These are phyloP conservation scores for Cardiospermum halicacabum DNA, from an alignment of 345 rosid genomes.

Conservation along the genomic window DNA sequence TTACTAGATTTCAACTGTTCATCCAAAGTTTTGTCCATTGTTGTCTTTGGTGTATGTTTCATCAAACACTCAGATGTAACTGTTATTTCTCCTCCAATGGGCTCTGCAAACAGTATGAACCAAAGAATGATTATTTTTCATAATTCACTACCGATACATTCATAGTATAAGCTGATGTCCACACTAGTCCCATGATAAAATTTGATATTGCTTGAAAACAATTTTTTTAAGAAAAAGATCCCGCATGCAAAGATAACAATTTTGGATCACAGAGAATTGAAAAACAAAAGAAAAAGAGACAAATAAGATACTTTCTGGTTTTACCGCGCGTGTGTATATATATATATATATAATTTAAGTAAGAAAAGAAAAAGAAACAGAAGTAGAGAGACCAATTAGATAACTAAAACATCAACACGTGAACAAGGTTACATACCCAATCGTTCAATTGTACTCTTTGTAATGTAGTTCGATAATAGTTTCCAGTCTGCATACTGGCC, in stretches of 20 bases:
- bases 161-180: not conserved
- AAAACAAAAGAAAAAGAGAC: too few species aligned
- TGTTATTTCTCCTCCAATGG: conserved; percentile 87
- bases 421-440: conserved; percentile 41
- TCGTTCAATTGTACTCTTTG: conserved; percentile 49
- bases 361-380: too few species aligned
- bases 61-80: conserved; percentile 57
- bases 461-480: conserved; percentile 58
- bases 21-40: conserved; percentile 68
- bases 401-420: not conserved
- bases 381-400: not conserved
- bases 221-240: too few species aligned
- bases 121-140: not conserved
- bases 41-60: conserved; percentile 38
- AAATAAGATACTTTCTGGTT: too few species aligned
- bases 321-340: too few species aligned
- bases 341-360: too few species aligned
- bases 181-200: not conserved
- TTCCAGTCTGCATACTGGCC: conserved; percentile 71
- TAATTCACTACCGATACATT: not conserved
- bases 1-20: conserved; percentile 58
- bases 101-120: conserved; percentile 44
- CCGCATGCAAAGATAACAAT: too few species aligned
- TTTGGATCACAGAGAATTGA: too few species aligned
- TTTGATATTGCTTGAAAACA: not conserved